Conservation (phyloP, 2,329 filamentous ascomycete genomes). For the Diplocarpon rosae region DNA sequence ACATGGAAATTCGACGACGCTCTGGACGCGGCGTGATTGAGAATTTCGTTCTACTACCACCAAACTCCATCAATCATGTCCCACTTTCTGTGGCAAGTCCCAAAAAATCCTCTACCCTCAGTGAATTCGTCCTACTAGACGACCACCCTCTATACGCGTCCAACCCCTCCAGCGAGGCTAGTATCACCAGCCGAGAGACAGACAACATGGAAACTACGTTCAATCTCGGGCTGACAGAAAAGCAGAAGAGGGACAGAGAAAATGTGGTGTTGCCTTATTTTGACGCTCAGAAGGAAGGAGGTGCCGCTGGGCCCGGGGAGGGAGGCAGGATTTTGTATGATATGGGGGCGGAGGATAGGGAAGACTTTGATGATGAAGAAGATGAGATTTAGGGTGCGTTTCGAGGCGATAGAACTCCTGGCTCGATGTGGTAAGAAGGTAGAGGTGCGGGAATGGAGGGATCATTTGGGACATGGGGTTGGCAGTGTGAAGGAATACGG, state of each 20-base stretch:
- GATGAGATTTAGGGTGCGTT: conserved; percentile 24
- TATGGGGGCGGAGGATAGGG: conserved; percentile 93
- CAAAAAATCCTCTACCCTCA: conserved; percentile 2
- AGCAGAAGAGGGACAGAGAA: conserved; percentile 77
- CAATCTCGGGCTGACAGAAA: conserved; percentile 75
- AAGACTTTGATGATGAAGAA: conserved; percentile 93
- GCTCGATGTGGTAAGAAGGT: no score
- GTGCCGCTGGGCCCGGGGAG: conserved; percentile 57
- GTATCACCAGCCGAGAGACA: conserved; percentile 28
- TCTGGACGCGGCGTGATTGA: conserved; percentile 36
- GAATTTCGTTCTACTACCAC: conserved; percentile 40
- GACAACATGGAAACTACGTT: conserved; percentile 66
- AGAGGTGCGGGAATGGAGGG: no score
- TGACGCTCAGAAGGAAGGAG: conserved; percentile 78
- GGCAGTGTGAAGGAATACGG: no score
- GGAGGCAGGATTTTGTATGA: conserved; percentile 93
- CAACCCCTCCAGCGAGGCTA: conserved; percentile 14
- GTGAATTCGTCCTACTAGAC: conserved; percentile 46
- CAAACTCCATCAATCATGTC: background rate
- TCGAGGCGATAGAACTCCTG: no score
- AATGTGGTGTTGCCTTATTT: conserved; percentile 91
- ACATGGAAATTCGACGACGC: conserved; percentile 77
- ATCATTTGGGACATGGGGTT: no score
- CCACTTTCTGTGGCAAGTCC: conserved; percentile 7
- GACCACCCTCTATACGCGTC: conserved; percentile 63